Base-by-base conservation (phyloP, 257 asterid genomes). In the Striga asiatica region DNA sequence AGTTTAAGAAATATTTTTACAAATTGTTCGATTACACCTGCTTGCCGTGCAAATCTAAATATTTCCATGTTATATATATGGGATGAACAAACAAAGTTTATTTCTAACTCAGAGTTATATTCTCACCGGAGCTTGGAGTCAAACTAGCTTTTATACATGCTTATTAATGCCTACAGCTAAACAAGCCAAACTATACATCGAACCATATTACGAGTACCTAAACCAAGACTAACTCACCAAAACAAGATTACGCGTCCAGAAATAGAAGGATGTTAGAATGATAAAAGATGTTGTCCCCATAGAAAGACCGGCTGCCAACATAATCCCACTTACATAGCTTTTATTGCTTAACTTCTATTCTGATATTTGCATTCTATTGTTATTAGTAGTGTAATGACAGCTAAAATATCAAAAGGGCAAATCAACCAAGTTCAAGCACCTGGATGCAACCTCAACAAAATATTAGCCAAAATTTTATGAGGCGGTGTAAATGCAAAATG, bases 331-430 rank as follows among this genome's bases (percentile, higher is more conserved):
- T n/a, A n/a, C n/a, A n/a, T n/a, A n/a, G n/a, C n/a, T n/a, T n/a
- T n/a, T n/a, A n/a, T n/a, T n/a, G n/a, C n/a, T n/a, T n/a, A n/a
- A n/a, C n/a, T n/a, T n/a, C n/a, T n/a, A n/a, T n/a, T n/a, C n/a
- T n/a, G n/a, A n/a, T n/a, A n/a, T n/a, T n/a, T 6, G 8, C 10
- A 21, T 25, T 38, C 28, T 57, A 25, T 21, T 27, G 14, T 4
- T 14, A 17, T n/a, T n/a, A n/a, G 6, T 45, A 51, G 45, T 49
- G 25, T 29, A 20, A 25, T 28, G 63, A 51, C 52, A 8, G 52
- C 53, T 57, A 28, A 24, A 70, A 46, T 12, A 38, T 43, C 14
- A 45, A 27, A 47, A 55, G 69, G 55, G 10, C 25, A 16, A 57
- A 61, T 34, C 50, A 61, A 54, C 31, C 49, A n/a, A n/a, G n/a